Percentiles rank a stretch among this genome's conserved stretches.
Evolutionary conservation across 202 grass and related monocot genomes (phyloP).

Genomic region (Carex sylvatica): DNA sequence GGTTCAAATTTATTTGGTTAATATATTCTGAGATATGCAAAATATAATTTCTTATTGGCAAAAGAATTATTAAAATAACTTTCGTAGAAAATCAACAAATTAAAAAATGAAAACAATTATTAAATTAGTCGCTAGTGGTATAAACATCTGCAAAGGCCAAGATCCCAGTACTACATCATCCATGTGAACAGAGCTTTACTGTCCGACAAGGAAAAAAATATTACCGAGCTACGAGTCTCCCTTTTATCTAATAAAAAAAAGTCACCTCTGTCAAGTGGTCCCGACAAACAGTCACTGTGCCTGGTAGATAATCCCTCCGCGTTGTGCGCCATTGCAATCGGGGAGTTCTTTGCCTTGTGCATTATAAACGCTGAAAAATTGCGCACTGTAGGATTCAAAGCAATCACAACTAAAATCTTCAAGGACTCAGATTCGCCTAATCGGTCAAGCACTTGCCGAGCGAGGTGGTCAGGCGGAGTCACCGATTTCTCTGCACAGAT

Average conservation of each 20-base stretch:
- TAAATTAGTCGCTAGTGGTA: not conserved
- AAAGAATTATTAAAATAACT: not conserved
- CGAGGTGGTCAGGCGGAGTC: not conserved
- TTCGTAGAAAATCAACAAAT: not conserved
- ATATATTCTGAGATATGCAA: not conserved
- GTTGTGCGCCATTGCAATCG: slow-evolving; percentile 25
- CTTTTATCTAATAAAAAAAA: not conserved
- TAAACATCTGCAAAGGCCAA: not conserved
- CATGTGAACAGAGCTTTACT: not conserved
- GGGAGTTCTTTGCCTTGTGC: slow-evolving; percentile 6
- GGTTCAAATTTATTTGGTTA: not conserved
- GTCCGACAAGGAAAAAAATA: not conserved
- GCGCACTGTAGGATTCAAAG: slow-evolving; percentile 1
- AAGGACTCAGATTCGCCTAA: slow-evolving; percentile 33
- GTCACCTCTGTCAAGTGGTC: not conserved
- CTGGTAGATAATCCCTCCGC: slow-evolving; percentile 18
- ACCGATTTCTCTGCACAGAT: slow-evolving; percentile 30
- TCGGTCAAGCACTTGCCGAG: slow-evolving; percentile 30
- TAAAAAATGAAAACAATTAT: not conserved
- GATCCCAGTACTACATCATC: not conserved
- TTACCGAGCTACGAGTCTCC: not conserved
- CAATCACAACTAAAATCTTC: slow-evolving; percentile 32
- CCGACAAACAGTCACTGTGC: slow-evolving; percentile 21
- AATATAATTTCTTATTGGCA: not conserved
- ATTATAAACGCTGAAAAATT: slow-evolving; percentile 42